Evolutionary conservation across 116 monocot genomes (phyloP).

Genomic region (Thalassia testudinum): DNA sequence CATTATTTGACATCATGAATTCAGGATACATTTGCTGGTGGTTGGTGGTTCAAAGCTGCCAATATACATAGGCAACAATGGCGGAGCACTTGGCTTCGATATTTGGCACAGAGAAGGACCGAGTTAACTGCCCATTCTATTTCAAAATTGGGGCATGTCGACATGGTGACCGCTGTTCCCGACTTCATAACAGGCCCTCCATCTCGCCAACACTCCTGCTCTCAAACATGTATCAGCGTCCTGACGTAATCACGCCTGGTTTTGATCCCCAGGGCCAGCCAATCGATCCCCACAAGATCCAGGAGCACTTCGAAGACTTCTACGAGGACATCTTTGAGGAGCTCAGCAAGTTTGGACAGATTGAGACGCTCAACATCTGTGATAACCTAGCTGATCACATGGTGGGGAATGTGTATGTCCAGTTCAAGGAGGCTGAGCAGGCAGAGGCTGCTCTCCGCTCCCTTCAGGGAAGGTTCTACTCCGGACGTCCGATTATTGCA

Average conservation of each 20-base stretch:
- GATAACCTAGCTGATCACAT: slow-evolving; percentile 88
- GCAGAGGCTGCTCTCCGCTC: slow-evolving; percentile 60
- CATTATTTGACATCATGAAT: too few species aligned
- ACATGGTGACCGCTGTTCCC: slow-evolving; percentile 87
- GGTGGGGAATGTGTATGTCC: slow-evolving; percentile 84
- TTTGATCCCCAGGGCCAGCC: slow-evolving; percentile 78
- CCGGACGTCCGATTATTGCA: slow-evolving; percentile 45
- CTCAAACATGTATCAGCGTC: slow-evolving; percentile 97
- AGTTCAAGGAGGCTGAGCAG: slow-evolving; percentile 81
- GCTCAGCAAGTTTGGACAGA: slow-evolving; percentile 69
- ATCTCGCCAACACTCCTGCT: slow-evolving; percentile 85
- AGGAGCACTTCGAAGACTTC: slow-evolving; percentile 92
- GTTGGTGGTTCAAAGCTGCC: too few species aligned
- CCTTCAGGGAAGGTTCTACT: slow-evolving; percentile 71
- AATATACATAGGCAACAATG: slow-evolving; percentile 15
- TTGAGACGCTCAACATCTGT: slow-evolving; percentile 80
- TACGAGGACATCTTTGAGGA: slow-evolving; percentile 79
- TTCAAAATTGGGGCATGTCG: slow-evolving; percentile 97
- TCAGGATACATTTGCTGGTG: too few species aligned
- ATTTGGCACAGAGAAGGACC: slow-evolving; percentile 95
- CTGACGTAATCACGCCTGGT: slow-evolving; percentile 84
- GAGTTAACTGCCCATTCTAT: slow-evolving; percentile 96
- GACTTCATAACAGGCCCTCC: slow-evolving; percentile 76
- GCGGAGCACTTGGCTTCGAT: slow-evolving; percentile 96
- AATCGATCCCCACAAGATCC: slow-evolving; percentile 76